Conservation (phyloP, 768 basidiomycete genomes). For the Scleroderma bovista region DNA sequence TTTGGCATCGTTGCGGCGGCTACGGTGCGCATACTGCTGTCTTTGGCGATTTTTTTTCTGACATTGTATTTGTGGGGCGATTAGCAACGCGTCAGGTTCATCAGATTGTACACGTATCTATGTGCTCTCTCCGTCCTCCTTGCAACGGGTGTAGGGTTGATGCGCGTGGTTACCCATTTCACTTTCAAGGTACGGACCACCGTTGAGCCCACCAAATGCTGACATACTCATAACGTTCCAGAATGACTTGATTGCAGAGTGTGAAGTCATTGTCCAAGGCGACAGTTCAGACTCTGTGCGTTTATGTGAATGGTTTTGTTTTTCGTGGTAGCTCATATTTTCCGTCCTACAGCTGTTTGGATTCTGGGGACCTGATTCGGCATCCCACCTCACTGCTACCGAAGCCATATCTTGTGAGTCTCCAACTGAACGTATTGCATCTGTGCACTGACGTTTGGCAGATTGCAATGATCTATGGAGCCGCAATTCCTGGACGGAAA, state of each 20-base stretch:
- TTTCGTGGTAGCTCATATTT: constrained; percentile 12
- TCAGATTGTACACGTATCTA: constrained; percentile 53
- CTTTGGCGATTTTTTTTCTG: neutral
- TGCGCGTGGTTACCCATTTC: constrained; percentile 62
- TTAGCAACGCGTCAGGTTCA: constrained; percentile 50
- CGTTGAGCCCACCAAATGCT: neutral
- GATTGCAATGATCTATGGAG: constrained; percentile 60
- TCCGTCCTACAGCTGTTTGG: constrained; percentile 38
- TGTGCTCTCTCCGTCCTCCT: constrained; percentile 44
- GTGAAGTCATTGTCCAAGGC: constrained; percentile 36
- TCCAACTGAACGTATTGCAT: neutral
- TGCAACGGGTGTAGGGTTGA: constrained; percentile 45
- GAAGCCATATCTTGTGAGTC: constrained; percentile 47
- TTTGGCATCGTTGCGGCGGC: constrained; percentile 50
- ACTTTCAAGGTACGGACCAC: constrained; percentile 53
- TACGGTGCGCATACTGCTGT: constrained; percentile 36
- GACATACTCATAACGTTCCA: constrained; percentile 18
- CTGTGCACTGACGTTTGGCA: constrained; percentile 25
- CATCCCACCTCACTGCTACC: constrained; percentile 20
- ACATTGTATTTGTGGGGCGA: neutral
- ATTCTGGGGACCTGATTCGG: constrained; percentile 45
- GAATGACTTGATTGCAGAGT: constrained; percentile 56
- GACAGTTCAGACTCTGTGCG: constrained; percentile 27
- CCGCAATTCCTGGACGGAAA: constrained; percentile 62
- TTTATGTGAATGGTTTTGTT: neutral